phyloP scores from a whole-genome alignment of 169 alveolate species.

The Cyclospora cayetanensis region DNA sequence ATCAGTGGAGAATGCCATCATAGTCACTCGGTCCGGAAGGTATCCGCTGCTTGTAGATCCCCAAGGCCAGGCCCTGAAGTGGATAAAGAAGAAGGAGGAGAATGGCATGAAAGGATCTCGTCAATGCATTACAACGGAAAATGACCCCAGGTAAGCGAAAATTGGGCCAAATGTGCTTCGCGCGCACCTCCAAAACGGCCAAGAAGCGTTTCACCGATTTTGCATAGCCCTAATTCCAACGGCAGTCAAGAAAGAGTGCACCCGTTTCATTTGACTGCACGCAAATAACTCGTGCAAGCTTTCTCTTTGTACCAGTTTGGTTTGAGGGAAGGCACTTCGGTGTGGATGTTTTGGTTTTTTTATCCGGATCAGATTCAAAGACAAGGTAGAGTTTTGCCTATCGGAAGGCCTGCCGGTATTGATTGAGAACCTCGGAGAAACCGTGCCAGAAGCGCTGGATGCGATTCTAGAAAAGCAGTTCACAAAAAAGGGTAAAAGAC shows the following conservation, averaged over 20 bases:
- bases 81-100: constrained; percentile 92
- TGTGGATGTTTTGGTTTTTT: not conserved
- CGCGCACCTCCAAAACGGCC: not conserved
- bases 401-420: constrained; percentile 93
- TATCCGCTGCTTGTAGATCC: constrained; percentile 98
- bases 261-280: not conserved
- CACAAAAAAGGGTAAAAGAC: constrained; percentile 88
- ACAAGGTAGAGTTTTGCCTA: constrained; percentile 91
- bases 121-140: constrained; percentile 89
- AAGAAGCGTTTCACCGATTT: too few species aligned
- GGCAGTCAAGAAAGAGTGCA: too few species aligned
- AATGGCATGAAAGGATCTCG: constrained; percentile 79
- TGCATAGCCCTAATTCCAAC: too few species aligned
- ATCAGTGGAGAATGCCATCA: constrained; percentile 94
- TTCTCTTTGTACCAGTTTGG: not conserved
- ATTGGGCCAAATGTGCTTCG: not conserved
- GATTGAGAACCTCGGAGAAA: constrained; percentile 96
- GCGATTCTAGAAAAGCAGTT: constrained; percentile 95
- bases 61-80: constrained; percentile 94
- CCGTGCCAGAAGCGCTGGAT: constrained; percentile 95
- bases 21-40: constrained; percentile 93
- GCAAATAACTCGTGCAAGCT: not conserved
- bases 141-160: constrained; percentile 76
- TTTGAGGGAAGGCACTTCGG: not conserved
- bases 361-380: constrained; percentile 86